Evolutionary conservation across 2,329 filamentous ascomycete species (phyloP).

Genomic region (Phialophora chinensis): DNA sequence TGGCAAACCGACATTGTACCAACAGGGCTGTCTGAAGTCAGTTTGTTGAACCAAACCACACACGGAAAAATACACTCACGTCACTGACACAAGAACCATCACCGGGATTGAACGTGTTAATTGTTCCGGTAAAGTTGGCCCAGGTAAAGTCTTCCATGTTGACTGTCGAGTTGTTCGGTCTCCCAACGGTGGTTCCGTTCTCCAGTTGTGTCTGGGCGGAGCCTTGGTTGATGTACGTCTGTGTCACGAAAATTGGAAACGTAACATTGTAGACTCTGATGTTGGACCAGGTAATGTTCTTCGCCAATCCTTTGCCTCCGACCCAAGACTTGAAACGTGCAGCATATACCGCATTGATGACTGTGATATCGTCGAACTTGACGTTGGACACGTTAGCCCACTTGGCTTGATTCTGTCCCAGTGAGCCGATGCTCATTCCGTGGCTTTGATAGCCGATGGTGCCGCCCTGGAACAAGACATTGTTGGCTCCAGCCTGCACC

Average conservation of each 20-base stretch:
- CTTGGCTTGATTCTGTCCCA: constrained; percentile 47
- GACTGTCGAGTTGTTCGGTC: constrained; percentile 50
- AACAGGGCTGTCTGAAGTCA: constrained; percentile 45
- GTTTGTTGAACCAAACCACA: neutral
- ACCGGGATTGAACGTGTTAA: constrained; percentile 52
- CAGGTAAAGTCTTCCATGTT: constrained; percentile 53
- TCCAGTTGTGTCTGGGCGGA: constrained; percentile 42
- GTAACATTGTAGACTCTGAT: constrained; percentile 53
- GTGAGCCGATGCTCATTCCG: constrained; percentile 53
- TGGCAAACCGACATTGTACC: constrained; percentile 51
- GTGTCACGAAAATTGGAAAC: constrained; percentile 56
- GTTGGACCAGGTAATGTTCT: constrained; percentile 54
- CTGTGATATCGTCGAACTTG: constrained; percentile 52
- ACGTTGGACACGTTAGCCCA: constrained; percentile 52
- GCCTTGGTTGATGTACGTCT: constrained; percentile 53
- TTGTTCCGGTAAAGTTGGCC: constrained; percentile 50
- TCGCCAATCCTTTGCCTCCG: constrained; percentile 51
- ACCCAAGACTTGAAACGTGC: constrained; percentile 55
- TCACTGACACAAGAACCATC: constrained; percentile 52
- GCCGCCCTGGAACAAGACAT: constrained; percentile 48
- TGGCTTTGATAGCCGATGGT: constrained; percentile 54
- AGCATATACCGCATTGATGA: constrained; percentile 51
- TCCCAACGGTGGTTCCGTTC: constrained; percentile 37
- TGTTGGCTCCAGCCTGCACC: constrained; percentile 47
- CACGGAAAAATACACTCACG: constrained; percentile 17